Conservation (phyloP, 345 rosid genomes). For the Erodium maritimum region DNA sequence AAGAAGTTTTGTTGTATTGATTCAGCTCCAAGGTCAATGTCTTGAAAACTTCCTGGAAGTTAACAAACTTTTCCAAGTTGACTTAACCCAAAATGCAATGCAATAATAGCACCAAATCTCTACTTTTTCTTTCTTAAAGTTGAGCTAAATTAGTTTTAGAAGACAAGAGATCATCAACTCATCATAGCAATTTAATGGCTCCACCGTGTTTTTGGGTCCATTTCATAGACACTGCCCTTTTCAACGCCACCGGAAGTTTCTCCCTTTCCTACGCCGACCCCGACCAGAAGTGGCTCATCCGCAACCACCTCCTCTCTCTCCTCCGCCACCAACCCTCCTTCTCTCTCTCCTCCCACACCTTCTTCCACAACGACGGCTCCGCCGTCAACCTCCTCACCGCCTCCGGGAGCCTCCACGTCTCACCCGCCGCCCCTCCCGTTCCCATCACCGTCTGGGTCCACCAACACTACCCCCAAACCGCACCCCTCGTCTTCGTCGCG, state of each 20-base stretch:
- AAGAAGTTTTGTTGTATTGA: too few relatives aligned
- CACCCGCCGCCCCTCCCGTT: constrained; percentile 19
- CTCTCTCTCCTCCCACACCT: constrained; percentile 25
- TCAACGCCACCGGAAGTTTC: constrained; percentile 17
- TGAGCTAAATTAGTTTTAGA: too few relatives aligned
- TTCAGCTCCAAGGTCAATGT: too few relatives aligned
- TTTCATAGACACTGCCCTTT: constrained; percentile 56
- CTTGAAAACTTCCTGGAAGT: too few relatives aligned
- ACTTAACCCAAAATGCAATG: too few relatives aligned
- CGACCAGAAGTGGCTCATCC: constrained; percentile 45
- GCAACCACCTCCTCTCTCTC: constrained; percentile 47
- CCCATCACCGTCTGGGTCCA: constrained; percentile 58
- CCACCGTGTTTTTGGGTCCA: constrained; percentile 5
- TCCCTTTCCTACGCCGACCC: constrained; percentile 54
- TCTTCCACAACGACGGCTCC: constrained; percentile 54
- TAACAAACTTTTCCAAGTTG: too few relatives aligned
- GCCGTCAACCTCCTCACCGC: constrained; percentile 37
- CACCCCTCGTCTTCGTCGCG: constrained; percentile 40
- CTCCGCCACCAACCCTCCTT: constrained; percentile 38
- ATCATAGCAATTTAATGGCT: too few relatives aligned
- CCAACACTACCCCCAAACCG: constrained; percentile 44
- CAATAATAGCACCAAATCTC: too few relatives aligned
- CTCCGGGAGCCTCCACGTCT: constrained; percentile 27
- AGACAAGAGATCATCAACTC: too few relatives aligned
- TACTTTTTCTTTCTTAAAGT: too few relatives aligned